Base-by-base conservation (phyloP, 257 asterid genomes). In the Capsicum rhomboideum region DNA sequence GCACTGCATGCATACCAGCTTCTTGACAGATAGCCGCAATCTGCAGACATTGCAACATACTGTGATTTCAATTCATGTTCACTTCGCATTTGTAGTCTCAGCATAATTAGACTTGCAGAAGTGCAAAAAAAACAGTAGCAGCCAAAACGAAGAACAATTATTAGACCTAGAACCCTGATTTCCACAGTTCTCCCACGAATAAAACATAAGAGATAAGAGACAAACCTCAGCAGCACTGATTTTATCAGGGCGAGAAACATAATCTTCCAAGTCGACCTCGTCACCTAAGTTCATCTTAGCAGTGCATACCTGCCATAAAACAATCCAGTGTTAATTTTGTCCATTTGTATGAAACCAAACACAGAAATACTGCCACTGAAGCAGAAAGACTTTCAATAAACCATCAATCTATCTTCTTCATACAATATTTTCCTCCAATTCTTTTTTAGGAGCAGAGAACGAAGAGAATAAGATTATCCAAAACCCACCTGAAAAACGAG, bases 161-260 rank as follows among this genome's bases (percentile, higher is more conserved):
- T 17, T 3, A 23, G 77, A 67, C 26, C 49, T 31, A 67, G 8
- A 67, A 67, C 77, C 77, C 77, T 17, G 50, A 34, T 9, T 18
- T 42, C 56, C 58, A 21, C 58, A 21, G 17, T 72, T 44, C 1
- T 11, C 7, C 0, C 34, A 31, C 0, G 0, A n/a, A 2, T 21
- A 21, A 44, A 42, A 5, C 13, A 37, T 8, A 81, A n/a, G 78
- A 49, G n/a, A 8, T 2, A 40, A 66, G 52, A 64, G 31, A 90
- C 92, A 21, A 72, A 94, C 98, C 97, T 94, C 97, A 69, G 98
- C 98, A 90, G 98, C 98, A 86, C 98, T 94, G 26, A 94, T 94
- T 86, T 94, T 94, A 87, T 94, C 98, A 10, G 97, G 97, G 52
- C 98, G 93, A 40, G 98, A 94, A 14, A 94, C 98, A 28, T 94